phyloP scores from a whole-genome alignment of 768 basidiomycete genomes.

The Lactifluus rugatus region DNA sequence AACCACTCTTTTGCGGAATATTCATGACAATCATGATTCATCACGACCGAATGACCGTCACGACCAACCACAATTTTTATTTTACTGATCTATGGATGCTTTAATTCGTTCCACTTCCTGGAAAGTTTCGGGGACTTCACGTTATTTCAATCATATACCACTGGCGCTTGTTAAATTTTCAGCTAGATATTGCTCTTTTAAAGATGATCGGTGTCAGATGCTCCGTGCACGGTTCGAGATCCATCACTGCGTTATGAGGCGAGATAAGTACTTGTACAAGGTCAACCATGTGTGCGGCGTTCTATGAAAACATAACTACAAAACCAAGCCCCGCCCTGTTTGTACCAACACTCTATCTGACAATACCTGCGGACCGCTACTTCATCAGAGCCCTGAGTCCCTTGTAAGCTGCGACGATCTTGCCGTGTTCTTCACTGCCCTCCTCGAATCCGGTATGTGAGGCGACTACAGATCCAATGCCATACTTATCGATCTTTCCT shows the following conservation, averaged over 20 bases:
- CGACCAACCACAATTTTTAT: neutral
- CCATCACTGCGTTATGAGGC: neutral
- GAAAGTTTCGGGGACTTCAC: too few species aligned
- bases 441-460: constrained; percentile 26
- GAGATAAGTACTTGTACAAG: neutral
- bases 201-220: neutral
- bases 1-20: neutral
- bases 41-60: constrained; percentile 16
- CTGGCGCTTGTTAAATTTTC: neutral
- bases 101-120: neutral
- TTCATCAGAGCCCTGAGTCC: constrained; percentile 12
- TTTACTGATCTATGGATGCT: neutral
- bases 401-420: constrained; percentile 21
- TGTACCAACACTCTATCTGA: neutral
- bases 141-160: neutral
- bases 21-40: constrained; percentile 15
- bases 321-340: neutral
- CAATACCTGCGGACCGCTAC: neutral
- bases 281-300: neutral
- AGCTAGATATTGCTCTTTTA: neutral
- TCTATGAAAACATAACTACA: neutral
- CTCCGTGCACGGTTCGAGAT: neutral
- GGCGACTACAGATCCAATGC: constrained; percentile 24
- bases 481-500: constrained; percentile 23
- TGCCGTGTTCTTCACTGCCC: constrained; percentile 20